Base-by-base conservation (phyloP, 352 stramenopile genomes). In the Pythium myriotylum region DNA sequence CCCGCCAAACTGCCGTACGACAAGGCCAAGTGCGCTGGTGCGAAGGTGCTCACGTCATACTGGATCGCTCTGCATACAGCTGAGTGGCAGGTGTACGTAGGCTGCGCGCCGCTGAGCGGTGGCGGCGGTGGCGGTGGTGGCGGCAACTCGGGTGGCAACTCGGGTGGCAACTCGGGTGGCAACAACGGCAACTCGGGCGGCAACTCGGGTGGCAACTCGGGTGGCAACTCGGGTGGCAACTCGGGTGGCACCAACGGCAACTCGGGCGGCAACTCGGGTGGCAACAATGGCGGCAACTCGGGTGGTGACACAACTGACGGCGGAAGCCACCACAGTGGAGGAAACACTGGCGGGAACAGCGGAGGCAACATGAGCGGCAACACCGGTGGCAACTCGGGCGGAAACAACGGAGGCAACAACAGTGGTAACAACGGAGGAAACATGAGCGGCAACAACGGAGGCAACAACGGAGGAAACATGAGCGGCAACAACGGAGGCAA, bases 31-130 rank as follows among this genome's bases (percentile, higher is more conserved):
- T 77, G 70, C 41, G 57, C 46, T 12, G 70, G 70, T 29, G 49
- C 53, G 12, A 72, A 68, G 20, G 39, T 67, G 61, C 57, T 74
- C 24, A 48, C 49, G 23, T 52, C 45, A 13, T 54, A 65, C 48
- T 77, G 70, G 70, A 41, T 74, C 16, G 70, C 70, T 19, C 48
- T 77, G 56, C 70, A 78, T 52, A 41, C 49, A 10, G 12, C 62
- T 13, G 39, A 63, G 3, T 78, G 66, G 70, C 70, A 78, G 27
- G 54, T 68, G 3, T 70, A 78, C 62, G 71, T 62, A 2, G 59
- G 66, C 56, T 77, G 60, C 24, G 66, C 70, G 16, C 20, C 54
- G 8, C 53, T 80, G 27, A 60, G 53, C 53, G 61, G 70, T 26
- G 62, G 60, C 43, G 54, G 48, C 14, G 54, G 40, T 27, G 22